Evolutionary conservation across 2,329 filamentous ascomycete species (phyloP).

Genomic region (Neonectria coccinea): DNA sequence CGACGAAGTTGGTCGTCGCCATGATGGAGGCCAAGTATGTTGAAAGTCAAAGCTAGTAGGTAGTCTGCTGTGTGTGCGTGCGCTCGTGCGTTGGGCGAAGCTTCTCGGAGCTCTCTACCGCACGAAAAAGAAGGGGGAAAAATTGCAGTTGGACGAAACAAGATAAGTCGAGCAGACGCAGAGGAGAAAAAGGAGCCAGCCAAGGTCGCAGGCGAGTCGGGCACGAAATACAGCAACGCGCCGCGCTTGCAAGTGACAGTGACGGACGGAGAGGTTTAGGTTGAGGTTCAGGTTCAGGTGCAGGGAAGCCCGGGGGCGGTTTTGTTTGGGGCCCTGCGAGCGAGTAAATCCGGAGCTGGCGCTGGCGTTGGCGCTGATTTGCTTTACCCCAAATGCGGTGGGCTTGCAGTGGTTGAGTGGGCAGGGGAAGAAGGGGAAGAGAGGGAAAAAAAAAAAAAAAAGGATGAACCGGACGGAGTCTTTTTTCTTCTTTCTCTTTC

Average conservation of each 20-base stretch:
- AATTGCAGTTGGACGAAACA: neutral
- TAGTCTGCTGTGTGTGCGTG: neutral
- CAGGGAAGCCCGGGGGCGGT: slow-evolving; percentile 7
- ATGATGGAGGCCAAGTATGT: slow-evolving; percentile 36
- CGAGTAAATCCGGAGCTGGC: neutral
- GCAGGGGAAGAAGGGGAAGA: too few relatives aligned
- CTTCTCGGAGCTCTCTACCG: neutral
- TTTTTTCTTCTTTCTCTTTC: neutral
- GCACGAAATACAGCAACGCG: neutral
- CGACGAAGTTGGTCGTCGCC: slow-evolving; percentile 51
- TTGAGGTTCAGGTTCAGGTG: slow-evolving; percentile 17
- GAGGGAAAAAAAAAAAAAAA: neutral
- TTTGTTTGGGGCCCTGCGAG: slow-evolving; percentile 1
- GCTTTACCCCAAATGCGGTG: slow-evolving; percentile 1
- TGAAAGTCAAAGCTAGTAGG: slow-evolving; percentile 4
- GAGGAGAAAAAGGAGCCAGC: neutral
- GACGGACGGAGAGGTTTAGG: neutral
- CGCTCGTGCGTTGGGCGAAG: neutral
- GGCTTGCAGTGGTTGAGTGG: neutral
- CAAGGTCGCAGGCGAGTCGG: neutral
- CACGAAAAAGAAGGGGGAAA: neutral
- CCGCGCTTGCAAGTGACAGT: neutral
- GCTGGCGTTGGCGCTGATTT: neutral
- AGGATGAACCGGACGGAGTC: too few relatives aligned
- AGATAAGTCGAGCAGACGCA: neutral